These are phyloP conservation scores for Auricularia auricula-judae DNA, from an alignment of 768 basidiomycete genomes.

Conservation along the genomic window DNA sequence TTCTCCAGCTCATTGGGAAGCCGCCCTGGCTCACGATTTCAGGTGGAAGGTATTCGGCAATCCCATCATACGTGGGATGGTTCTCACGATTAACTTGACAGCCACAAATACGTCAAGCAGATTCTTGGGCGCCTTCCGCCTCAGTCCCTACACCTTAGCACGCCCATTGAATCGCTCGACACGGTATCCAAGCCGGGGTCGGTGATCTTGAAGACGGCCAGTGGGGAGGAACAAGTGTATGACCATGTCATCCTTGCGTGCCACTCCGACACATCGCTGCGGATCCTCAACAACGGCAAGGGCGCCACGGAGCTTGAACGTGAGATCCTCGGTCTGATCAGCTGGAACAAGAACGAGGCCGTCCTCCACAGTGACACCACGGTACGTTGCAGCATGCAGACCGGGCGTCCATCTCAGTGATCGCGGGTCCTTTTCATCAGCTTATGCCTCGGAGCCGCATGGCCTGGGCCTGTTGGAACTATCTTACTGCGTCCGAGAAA, in stretches of 20 bases:
- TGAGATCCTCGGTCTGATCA: conserved; percentile 42
- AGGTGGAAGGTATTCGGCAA: conserved; percentile 49
- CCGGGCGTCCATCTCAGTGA: neutral
- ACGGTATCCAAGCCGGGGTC: conserved; percentile 14
- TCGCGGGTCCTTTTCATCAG: conserved; percentile 20
- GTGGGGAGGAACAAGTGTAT: conserved; percentile 35
- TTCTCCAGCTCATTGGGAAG: conserved; percentile 59
- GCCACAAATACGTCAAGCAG: conserved; percentile 54
- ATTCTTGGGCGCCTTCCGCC: conserved; percentile 45
- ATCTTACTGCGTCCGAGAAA: conserved; percentile 41
- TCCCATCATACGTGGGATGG: neutral
- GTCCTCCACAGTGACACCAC: conserved; percentile 53
- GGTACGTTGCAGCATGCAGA: conserved; percentile 25
- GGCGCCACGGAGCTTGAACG: conserved; percentile 42
- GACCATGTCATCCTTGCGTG: conserved; percentile 68
- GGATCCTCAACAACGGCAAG: conserved; percentile 38
- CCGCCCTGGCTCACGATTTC: conserved; percentile 64
- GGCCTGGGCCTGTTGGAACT: conserved; percentile 78
- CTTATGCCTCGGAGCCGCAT: conserved; percentile 51
- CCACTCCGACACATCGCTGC: conserved; percentile 55
- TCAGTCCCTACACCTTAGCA: conserved; percentile 46
- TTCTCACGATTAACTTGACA: conserved; percentile 13
- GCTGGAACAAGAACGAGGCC: conserved; percentile 59
- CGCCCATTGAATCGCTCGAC: conserved; percentile 39
- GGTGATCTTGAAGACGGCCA: conserved; percentile 36